Conservation (phyloP, 306 rosid genomes). For the Fragaria nilgerrensis region DNA sequence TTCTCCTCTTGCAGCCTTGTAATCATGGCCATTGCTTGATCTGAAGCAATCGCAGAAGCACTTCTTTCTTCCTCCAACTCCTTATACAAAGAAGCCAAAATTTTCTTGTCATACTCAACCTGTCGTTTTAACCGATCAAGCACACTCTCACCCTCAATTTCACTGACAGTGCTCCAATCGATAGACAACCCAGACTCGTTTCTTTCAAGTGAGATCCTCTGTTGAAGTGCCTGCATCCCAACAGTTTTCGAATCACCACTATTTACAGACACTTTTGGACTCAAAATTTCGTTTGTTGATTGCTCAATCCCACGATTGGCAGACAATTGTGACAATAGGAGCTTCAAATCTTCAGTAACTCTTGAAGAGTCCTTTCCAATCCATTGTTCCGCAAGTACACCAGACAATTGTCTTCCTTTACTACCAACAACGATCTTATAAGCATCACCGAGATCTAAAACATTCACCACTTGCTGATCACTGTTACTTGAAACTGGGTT, state of each 20-base stretch:
- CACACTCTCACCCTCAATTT: slow-evolving; percentile 47
- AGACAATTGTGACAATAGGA: slow-evolving; percentile 71
- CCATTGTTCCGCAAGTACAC: slow-evolving; percentile 68
- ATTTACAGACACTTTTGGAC: slow-evolving; percentile 70
- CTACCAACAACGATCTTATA: slow-evolving; percentile 67
- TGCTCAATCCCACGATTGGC: slow-evolving; percentile 56
- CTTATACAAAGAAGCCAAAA: slow-evolving; percentile 59
- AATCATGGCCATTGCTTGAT: slow-evolving; percentile 90
- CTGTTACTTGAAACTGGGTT: slow-evolving; percentile 38
- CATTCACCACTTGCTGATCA: slow-evolving; percentile 48
- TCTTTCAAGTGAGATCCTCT: slow-evolving; percentile 78
- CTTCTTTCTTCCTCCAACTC: slow-evolving; percentile 93
- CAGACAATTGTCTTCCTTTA: slow-evolving; percentile 64
- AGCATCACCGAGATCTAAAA: slow-evolving; percentile 90
- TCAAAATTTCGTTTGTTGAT: slow-evolving; percentile 46
- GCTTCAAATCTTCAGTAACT: slow-evolving; percentile 75
- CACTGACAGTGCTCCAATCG: slow-evolving; percentile 70
- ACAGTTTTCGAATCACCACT: slow-evolving; percentile 52
- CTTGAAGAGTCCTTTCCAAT: slow-evolving; percentile 72
- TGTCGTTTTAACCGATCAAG: slow-evolving; percentile 69
- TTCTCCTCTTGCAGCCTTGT: slow-evolving; percentile 89
- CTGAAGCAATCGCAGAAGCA: slow-evolving; percentile 74
- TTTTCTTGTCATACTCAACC: slow-evolving; percentile 80
- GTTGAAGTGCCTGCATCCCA: slow-evolving; percentile 70
- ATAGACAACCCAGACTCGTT: slow-evolving; percentile 85